phyloP scores from a whole-genome alignment of 179 eudicot genomes.

The Sideroxylon spinosum region DNA sequence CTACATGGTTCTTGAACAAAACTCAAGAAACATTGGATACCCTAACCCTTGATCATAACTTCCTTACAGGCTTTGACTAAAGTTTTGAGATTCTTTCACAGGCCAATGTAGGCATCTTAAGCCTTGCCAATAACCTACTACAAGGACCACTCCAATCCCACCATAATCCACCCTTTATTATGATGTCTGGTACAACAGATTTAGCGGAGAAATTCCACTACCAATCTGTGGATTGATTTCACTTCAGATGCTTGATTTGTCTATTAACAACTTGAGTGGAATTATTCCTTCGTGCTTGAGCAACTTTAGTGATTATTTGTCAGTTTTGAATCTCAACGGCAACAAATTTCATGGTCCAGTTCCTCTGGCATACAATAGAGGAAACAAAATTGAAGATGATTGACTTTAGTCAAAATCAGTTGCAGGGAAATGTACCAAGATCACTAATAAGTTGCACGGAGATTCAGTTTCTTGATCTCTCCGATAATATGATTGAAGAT shows the following conservation, averaged over 20 bases:
- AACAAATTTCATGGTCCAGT: constrained; percentile 16
- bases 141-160: constrained; percentile 18
- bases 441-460: constrained; percentile 24
- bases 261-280: constrained; percentile 17
- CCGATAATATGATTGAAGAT: constrained; percentile 31
- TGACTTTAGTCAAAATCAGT: constrained; percentile 2
- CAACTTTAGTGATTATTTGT: not conserved
- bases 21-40: not conserved
- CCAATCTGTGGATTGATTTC: not conserved
- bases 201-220: constrained; percentile 14
- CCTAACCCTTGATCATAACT: not conserved
- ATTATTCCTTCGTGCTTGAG: constrained; percentile 17
- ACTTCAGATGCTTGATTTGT: constrained; percentile 2
- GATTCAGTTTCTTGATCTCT: constrained; percentile 30
- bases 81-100: not conserved
- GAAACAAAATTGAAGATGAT: not conserved
- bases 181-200: not conserved
- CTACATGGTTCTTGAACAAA: constrained; percentile 16
- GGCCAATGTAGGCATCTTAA: not conserved
- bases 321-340: not conserved
- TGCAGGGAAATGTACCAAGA: constrained; percentile 17
- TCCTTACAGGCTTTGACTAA: constrained; percentile 1
- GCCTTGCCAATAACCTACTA: not conserved
- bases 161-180: not conserved
- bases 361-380: not conserved